A percentile compares a stretch with the other conserved stretches of the same genome.
These are phyloP conservation scores for Conringia planisiliqua DNA, from an alignment of 345 rosid genomes.

Conservation along the genomic window DNA sequence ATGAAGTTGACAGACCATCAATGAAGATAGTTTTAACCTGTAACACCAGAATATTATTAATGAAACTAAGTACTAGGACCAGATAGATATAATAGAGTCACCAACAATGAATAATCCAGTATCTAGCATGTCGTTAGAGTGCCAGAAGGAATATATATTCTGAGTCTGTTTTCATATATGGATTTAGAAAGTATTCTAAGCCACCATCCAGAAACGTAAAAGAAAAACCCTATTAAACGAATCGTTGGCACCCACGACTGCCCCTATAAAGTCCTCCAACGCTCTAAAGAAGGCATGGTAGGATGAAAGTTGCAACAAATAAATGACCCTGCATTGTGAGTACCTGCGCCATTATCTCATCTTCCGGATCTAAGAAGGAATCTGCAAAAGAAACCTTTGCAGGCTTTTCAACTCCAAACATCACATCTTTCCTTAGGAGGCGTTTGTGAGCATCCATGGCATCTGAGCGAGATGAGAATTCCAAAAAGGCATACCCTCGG, in stretches of 20 bases:
- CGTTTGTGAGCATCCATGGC: conserved; percentile 94
- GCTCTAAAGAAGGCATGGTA: conserved; percentile 24
- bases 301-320: conserved; percentile 22
- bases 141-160: background rate
- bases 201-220: conserved; percentile 1
- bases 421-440: conserved; percentile 84
- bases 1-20: conserved; percentile 84
- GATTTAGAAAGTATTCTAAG: background rate
- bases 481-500: conserved; percentile 97
- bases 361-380: conserved; percentile 91
- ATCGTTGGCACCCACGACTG: conserved; percentile 1
- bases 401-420: conserved; percentile 94
- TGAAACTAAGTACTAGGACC: background rate
- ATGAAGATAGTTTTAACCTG: conserved; percentile 93
- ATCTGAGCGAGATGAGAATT: conserved; percentile 87
- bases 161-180: background rate
- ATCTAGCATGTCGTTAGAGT: conserved; percentile 17
- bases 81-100: conserved; percentile 2
- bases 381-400: conserved; percentile 97
- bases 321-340: conserved; percentile 29
- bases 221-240: background rate
- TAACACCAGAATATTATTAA: conserved; percentile 10
- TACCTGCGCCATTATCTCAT: conserved; percentile 99
- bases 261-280: conserved; percentile 13
- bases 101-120: background rate